Base-by-base conservation (phyloP, 768 basidiomycete genomes). In the Collybia sp. region DNA sequence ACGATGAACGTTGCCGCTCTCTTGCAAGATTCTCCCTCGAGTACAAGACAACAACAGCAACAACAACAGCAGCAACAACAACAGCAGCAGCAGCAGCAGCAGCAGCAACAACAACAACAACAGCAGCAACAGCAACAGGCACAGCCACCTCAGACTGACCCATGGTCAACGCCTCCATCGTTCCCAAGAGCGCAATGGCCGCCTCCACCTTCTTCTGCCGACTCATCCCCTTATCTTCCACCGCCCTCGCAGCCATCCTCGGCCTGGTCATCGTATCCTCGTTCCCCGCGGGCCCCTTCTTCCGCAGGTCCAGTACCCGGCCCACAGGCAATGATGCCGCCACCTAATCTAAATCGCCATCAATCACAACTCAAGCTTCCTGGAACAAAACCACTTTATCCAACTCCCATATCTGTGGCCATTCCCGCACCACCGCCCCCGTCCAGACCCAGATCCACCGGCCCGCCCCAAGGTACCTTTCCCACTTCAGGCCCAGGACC, bases 1-100 rank as follows among this genome's bases (percentile, higher is more conserved):
- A 46, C 38, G 58, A 86, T 86, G 84, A 83, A 86, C 64, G 81
- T 87, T 53, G 78, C 79, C 17, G 78, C 71, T 58, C 74, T 87
- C 46, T 67, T 87, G 18, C 82, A 85, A 53, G 82, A 83, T 62
- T 79, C 83, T 0, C 84, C 84, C 41, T 83, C 82, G 0, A 82
- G 82, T 54, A 76, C 76, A 11, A 60, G 57, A 25, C 50, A 66
- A 20, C 59, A 58, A 57, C 57, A 50, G 42, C 39, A 30, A 30
- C n/a, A 52, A 30, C 55, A 58, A 40, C 65, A 63, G 42, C 64
- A 66, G 13, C 65, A 55, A 12, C 47, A 41, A 31, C 39, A 31
- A 18, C 53, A 38, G 38, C 45, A 51, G 30, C 50, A 48, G 20
- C 49, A 39, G 30, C 47, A 31, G 17, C 50, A 45, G 40, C 43